Conservation (phyloP, 306 rosid species). For the Argentina anserina region DNA sequence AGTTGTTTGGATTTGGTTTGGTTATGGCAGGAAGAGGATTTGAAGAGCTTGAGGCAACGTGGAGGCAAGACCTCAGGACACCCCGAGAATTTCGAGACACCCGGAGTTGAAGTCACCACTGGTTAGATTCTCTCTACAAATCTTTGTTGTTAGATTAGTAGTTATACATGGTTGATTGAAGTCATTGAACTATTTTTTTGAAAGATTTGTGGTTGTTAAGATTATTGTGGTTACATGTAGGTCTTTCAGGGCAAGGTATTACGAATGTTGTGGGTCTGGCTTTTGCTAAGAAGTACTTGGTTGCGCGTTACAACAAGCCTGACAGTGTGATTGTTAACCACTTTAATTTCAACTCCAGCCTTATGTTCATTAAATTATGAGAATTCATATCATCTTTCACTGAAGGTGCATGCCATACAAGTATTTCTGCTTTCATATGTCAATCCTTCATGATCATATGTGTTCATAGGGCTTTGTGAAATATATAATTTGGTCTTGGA, state of each 20-base stretch:
- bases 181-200: background rate
- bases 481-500: too few species aligned
- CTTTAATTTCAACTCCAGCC: too few species aligned
- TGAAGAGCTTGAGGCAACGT: constrained; percentile 90
- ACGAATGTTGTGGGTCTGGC: constrained; percentile 98
- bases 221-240: constrained; percentile 34
- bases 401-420: too few species aligned
- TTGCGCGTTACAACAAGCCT: constrained; percentile 92
- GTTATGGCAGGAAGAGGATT: constrained; percentile 70
- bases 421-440: too few species aligned
- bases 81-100: constrained; percentile 95
- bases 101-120: constrained; percentile 92
- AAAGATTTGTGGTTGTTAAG: background rate
- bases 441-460: too few species aligned
- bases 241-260: constrained; percentile 98
- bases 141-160: too few species aligned
- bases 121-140: constrained; percentile 42
- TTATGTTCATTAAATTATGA: too few species aligned
- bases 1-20: constrained; percentile 18
- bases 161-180: background rate
- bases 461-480: too few species aligned
- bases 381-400: too few species aligned
- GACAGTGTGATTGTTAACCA: constrained; percentile 85
- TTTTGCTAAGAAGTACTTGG: constrained; percentile 95
- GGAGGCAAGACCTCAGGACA: constrained; percentile 92